Evolutionary conservation across 805 yeast species (phyloP).

Genomic region (Starmerella sirachaensis): DNA sequence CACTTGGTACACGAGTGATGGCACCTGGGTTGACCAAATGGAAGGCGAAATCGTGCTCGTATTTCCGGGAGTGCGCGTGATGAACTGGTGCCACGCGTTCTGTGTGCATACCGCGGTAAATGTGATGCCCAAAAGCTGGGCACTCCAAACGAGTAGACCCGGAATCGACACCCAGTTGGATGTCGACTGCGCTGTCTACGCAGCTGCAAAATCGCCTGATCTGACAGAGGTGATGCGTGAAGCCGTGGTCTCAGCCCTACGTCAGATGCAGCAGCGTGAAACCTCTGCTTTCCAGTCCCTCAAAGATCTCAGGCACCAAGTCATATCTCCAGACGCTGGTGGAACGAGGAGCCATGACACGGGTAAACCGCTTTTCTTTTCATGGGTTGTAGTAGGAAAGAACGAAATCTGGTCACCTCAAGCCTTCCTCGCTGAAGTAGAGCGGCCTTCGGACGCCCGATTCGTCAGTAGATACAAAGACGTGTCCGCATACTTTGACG

Average conservation of each 20-base stretch:
- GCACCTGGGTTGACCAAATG: constrained; percentile 10
- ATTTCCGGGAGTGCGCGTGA: neutral
- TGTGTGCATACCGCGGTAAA: constrained; percentile 2
- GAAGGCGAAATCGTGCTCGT: constrained; percentile 11
- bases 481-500: no score
- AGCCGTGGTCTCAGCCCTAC: neutral
- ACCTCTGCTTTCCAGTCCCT: neutral
- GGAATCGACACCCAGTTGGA: constrained; percentile 44
- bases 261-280: neutral
- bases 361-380: no score
- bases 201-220: constrained; percentile 21
- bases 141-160: no score
- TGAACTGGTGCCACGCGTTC: constrained; percentile 14
- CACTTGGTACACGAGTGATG: constrained; percentile 9
- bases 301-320: no score
- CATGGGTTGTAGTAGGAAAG: no score
- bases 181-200: constrained; percentile 48
- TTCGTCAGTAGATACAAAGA: no score
- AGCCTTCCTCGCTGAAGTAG: no score
- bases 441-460: no score
- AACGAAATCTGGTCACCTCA: no score
- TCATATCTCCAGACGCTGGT: no score
- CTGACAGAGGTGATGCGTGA: no score
- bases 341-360: no score
- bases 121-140: constrained; percentile 1